Evolutionary conservation across 2,329 filamentous ascomycete genomes (phyloP).

Genomic region (Septoria petroselini): DNA sequence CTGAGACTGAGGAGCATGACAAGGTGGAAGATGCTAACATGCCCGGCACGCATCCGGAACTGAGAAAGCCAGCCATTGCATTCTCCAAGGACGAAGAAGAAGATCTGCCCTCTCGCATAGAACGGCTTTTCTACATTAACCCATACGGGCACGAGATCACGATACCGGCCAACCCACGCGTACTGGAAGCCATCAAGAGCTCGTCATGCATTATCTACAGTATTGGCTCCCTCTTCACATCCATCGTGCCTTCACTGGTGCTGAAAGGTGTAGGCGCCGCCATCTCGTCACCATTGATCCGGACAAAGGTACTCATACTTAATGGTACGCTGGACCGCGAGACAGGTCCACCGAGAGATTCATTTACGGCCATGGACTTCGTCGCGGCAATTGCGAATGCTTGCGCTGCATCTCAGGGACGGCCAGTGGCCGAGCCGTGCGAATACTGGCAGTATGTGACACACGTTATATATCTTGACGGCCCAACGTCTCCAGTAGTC

Average conservation of each 20-base stretch:
- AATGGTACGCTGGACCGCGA: constrained; percentile 85
- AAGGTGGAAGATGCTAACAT: constrained; percentile 75
- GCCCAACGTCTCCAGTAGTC: constrained; percentile 65
- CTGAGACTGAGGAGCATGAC: constrained; percentile 57
- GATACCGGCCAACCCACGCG: constrained; percentile 76
- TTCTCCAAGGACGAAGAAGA: constrained; percentile 75
- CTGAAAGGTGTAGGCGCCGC: constrained; percentile 70
- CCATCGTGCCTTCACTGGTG: constrained; percentile 77
- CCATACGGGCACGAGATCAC: constrained; percentile 96
- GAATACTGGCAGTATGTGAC: constrained; percentile 71
- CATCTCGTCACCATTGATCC: constrained; percentile 49
- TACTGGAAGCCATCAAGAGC: constrained; percentile 63
- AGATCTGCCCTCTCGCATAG: constrained; percentile 73
- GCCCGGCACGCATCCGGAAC: constrained; percentile 73
- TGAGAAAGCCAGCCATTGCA: constrained; percentile 75
- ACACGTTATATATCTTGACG: constrained; percentile 77
- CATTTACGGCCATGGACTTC: constrained; percentile 76
- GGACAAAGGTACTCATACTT: constrained; percentile 76
- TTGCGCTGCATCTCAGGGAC: constrained; percentile 63
- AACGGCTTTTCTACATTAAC: constrained; percentile 93
- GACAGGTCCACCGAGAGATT: constrained; percentile 65
- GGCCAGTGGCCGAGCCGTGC: constrained; percentile 28
- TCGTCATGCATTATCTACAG: constrained; percentile 77
- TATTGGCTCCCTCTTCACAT: constrained; percentile 92
- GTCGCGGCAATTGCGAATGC: constrained; percentile 74